These are phyloP conservation scores for Annona squamosa DNA, from an alignment of 164 flowering plant genomes.

Conservation along the genomic window DNA sequence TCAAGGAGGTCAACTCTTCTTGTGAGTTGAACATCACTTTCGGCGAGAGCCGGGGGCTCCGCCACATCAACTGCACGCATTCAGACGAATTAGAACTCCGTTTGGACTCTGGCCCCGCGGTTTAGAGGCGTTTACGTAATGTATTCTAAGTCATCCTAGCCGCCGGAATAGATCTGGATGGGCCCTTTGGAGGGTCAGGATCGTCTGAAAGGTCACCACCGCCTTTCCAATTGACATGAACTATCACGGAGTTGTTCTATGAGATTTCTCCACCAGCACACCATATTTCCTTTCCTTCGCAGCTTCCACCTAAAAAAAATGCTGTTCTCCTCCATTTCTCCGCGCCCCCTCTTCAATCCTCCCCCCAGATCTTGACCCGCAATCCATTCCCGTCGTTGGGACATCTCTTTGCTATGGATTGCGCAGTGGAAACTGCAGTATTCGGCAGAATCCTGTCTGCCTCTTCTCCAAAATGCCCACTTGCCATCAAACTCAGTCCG, in stretches of 20 bases:
- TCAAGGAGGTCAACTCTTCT: too few species aligned
- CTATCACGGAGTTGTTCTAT: background rate
- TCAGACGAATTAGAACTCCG: too few species aligned
- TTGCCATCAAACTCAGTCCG: slow-evolving; percentile 9
- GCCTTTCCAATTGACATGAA: background rate
- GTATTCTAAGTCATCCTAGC: background rate
- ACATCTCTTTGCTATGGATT: slow-evolving; percentile 16
- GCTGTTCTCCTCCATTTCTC: background rate
- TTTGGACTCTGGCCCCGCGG: background rate
- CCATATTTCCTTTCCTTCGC: background rate
- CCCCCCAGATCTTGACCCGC: background rate
- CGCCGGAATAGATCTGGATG: background rate
- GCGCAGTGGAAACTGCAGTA: slow-evolving; percentile 27
- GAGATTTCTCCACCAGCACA: background rate
- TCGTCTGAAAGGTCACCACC: background rate
- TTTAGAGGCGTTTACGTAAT: background rate
- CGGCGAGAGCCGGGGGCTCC: too few species aligned
- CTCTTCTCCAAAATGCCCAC: slow-evolving; percentile 12
- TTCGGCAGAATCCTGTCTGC: slow-evolving; percentile 14
- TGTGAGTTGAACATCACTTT: too few species aligned
- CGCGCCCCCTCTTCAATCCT: background rate
- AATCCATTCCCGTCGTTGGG: too few species aligned
- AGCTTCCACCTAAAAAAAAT: background rate
- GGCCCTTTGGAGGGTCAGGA: background rate
- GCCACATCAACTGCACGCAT: too few species aligned